These are phyloP conservation scores for Senecio squalidus DNA, from an alignment of 140 eudicot species.

Conservation along the genomic window DNA sequence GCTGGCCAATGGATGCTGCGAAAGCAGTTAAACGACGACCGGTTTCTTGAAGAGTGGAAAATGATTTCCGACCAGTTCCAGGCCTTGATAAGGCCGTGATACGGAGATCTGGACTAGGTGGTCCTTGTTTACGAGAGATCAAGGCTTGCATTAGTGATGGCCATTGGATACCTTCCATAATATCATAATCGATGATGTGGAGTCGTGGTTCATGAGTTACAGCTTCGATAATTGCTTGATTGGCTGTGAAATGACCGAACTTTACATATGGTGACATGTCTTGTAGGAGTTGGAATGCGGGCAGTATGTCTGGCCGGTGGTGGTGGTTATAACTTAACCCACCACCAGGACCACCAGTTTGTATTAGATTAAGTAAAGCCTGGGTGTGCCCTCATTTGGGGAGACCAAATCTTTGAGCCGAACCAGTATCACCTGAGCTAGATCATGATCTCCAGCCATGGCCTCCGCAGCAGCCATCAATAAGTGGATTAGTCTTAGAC, in stretches of 20 bases:
- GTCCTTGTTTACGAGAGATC: constrained; percentile 74
- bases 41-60: constrained; percentile 66
- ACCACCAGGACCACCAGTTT: constrained; percentile 20
- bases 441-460: constrained; percentile 40
- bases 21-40: constrained; percentile 64
- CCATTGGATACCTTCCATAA: constrained; percentile 92
- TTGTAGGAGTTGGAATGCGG: constrained; percentile 69
- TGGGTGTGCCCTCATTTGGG: constrained; percentile 65
- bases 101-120: constrained; percentile 55
- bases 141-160: constrained; percentile 81
- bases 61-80: constrained; percentile 51
- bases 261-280: constrained; percentile 81
- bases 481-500: constrained; percentile 57
- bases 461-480: constrained; percentile 89
- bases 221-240: constrained; percentile 74
- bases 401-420: constrained; percentile 93
- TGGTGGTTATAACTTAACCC: constrained; percentile 36
- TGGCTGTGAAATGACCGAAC: constrained; percentile 83
- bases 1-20: constrained; percentile 70
- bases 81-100: constrained; percentile 67
- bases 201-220: constrained; percentile 59
- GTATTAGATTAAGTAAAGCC: constrained; percentile 49
- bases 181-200: constrained; percentile 78
- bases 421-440: constrained; percentile 89
- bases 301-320: constrained; percentile 42